Evolutionary conservation across 371 early-diverging fungal species (phyloP).

Genomic region (Mortierella sp.): DNA sequence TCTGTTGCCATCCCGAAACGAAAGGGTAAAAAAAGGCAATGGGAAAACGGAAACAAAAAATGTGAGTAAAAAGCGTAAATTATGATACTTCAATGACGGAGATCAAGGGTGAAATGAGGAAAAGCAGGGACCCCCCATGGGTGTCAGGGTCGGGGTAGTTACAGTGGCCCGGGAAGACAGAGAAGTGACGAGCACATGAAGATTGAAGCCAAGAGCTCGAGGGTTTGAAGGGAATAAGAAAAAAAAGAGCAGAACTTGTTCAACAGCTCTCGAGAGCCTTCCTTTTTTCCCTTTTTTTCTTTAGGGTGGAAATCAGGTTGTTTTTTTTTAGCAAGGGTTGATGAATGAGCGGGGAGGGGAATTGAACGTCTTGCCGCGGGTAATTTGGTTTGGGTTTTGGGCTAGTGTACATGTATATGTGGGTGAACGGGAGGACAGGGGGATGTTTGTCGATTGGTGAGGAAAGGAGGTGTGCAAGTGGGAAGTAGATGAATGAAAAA

Average conservation of each 20-base stretch:
- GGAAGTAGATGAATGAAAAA: neutral
- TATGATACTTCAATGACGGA: neutral
- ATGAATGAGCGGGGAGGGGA: neutral
- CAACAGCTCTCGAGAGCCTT: neutral
- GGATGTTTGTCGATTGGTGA: neutral
- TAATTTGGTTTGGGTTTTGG: neutral
- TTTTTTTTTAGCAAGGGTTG: conserved; percentile 1
- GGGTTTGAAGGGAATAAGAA: neutral
- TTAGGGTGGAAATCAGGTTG: neutral
- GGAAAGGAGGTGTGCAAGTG: neutral
- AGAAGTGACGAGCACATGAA: conserved; percentile 4
- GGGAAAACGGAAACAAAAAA: neutral
- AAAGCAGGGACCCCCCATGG: neutral
- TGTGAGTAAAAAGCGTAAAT: neutral
- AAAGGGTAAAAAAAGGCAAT: neutral
- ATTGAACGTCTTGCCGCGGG: neutral
- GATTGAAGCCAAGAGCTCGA: conserved; percentile 6
- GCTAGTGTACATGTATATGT: neutral
- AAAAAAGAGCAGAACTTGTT: neutral
- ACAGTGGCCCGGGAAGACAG: neutral
- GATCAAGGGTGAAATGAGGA: neutral
- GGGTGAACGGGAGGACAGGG: neutral
- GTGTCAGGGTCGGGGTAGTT: neutral
- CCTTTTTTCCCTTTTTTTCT: conserved; percentile 1
- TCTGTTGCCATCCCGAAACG: conserved; percentile 19